A percentile compares a stretch with the other conserved stretches of the same genome.
Conservation (phyloP, 306 rosid species). For the Myrica gale region DNA sequence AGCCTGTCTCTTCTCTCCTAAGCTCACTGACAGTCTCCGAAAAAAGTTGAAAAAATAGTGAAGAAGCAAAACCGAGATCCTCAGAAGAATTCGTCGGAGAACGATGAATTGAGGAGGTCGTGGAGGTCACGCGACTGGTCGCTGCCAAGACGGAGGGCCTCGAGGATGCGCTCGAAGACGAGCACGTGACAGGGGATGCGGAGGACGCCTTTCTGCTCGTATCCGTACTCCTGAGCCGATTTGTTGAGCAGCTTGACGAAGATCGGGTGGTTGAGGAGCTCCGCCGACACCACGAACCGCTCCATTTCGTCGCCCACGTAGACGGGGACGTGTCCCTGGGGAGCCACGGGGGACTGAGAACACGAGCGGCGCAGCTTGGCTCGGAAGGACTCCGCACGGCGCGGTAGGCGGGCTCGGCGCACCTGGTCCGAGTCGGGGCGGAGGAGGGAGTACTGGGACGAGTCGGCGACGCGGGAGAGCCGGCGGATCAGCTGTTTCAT, state of each 20-base stretch:
- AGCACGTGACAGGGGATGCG: slow-evolving; percentile 77
- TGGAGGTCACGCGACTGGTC: slow-evolving; percentile 47
- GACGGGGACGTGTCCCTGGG: slow-evolving; percentile 81
- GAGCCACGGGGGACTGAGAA: slow-evolving; percentile 29
- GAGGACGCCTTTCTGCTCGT: slow-evolving; percentile 82
- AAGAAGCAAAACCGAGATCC: not conserved
- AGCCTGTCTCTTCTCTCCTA: not conserved
- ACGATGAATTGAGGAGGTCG: slow-evolving; percentile 47
- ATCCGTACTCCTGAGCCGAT: slow-evolving; percentile 92
- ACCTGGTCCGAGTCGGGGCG: slow-evolving; percentile 33
- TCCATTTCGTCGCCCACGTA: slow-evolving; percentile 97
- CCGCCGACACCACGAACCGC: slow-evolving; percentile 69
- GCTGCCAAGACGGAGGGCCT: slow-evolving; percentile 59
- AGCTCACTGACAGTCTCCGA: not conserved
- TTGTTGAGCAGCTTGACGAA: slow-evolving; percentile 77
- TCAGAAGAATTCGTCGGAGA: slow-evolving; percentile 36
- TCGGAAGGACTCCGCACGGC: slow-evolving; percentile 35
- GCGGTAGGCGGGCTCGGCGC: slow-evolving; percentile 21
- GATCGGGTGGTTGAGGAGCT: slow-evolving; percentile 76
- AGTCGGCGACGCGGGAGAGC: slow-evolving; percentile 86
- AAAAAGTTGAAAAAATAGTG: not conserved
- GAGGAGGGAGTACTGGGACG: slow-evolving; percentile 74
- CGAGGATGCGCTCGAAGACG: slow-evolving; percentile 79
- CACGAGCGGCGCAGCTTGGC: slow-evolving; percentile 19
- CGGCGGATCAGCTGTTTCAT: slow-evolving; percentile 87